Base-by-base conservation (phyloP, 208 protist genomes). In the Naegleria fowleri region DNA sequence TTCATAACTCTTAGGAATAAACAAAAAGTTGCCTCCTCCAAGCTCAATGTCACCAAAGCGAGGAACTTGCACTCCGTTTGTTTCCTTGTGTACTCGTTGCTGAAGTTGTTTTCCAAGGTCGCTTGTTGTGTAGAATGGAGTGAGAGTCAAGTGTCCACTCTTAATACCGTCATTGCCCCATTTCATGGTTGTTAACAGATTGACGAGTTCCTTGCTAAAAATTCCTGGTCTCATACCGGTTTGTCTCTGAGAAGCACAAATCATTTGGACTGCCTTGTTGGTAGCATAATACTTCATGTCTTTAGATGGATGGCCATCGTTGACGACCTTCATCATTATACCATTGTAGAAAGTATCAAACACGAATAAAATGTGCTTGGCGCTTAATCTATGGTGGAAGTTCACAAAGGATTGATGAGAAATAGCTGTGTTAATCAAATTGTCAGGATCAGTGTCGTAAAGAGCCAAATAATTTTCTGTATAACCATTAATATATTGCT, bases 261-360 rank as follows among this genome's bases (percentile, higher is more conserved):
- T 87, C 6, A 87, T 33, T 87, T 87, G 83, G 19, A 51, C 83
- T 11, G 83, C 36, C 41, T 51, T 41, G 41, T 87, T 87, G 41
- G 29, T 15, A 3, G 83, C 29, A 87, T 87, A 87, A 11, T 84
- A 40, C 29, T 84, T 40, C 33, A 33, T 84, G 15, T 33, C 29
- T 33, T 84, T 33, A 6, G 29, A 40, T 9, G 29, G 76, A 84
- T 84, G 76, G 29, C 33, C 33, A 40, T 41, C 76, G 15, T 84
- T 33, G 29, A 40, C 29, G 51, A 38, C 33, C 38, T 87, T 87
- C 29, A 87, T 40, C 11, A 87, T 22, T 19, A 25, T 87, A n/a
- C 83, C 83, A 40, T 33, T 87, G 29, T 87, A 87, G 40, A 40
- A 87, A 33, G 83, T 87, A n/a, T 87, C 83, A 0, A 87, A 33